Base-by-base conservation (phyloP, 2,329 filamentous ascomycete species). In the Trichoderma hamatum region DNA sequence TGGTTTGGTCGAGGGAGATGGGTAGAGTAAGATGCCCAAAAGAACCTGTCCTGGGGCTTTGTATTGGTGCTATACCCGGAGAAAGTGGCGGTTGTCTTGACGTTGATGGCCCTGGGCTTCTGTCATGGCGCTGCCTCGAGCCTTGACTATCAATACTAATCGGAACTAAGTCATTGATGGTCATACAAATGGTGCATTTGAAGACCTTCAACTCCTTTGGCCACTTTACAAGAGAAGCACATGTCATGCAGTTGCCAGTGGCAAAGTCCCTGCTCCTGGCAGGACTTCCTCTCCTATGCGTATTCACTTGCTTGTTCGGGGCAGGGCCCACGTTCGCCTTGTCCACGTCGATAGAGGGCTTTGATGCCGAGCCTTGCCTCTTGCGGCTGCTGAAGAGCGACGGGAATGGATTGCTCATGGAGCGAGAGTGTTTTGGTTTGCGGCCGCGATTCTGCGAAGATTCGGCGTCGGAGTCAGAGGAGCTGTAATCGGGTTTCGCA, bases 211-310 rank as follows among this genome's bases (percentile, higher is more conserved):
- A 80, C 65, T 90, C 87, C 71, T 85, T 87, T 2, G 93, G 93
- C 90, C 93, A 97, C 68, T 91, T 86, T 72, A 96, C 90, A 68
- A 89, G 87, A 67, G 91, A 91, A 74, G 90, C 92, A 78, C 94
- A 97, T 39, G 93, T 94, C 87, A 95, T 94, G 78, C 94, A 97
- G 74, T 88, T 89, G 26, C 92, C 91, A 36, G 88, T 90, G 32
- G 84, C 83, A 75, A 90, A 87, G 73, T 92, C 88, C 73, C 85
- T 88, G 72, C 78, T 82, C 36, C 77, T 78, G 13, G 72, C 61
- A 7, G 71, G 74, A 11, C 71, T 83, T 78, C 74, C 81, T 61
- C 76, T 72, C 32, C 72, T 75, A 58, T 79, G 75, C 62, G 75
- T 75, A 64, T 77, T 34, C 26, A 61, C 52, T 30, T 69, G 61